phyloP scores from a whole-genome alignment of 805 yeast species.

The Ogataea populi-albae region DNA sequence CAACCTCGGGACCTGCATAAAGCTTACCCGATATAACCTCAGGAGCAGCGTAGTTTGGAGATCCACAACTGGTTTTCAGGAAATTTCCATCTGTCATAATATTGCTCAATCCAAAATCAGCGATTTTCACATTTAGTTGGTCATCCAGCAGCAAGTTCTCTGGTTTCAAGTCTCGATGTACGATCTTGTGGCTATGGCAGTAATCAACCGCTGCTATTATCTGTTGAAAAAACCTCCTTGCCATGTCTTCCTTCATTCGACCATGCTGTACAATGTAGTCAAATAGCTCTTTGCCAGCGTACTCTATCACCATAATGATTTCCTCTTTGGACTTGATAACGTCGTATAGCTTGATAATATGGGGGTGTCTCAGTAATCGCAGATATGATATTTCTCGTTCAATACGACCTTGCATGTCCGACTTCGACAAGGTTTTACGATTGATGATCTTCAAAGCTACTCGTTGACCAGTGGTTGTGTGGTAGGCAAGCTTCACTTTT shows the following conservation, averaged over 20 bases:
- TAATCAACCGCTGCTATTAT: conserved; percentile 95
- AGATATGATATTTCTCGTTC: conserved; percentile 92
- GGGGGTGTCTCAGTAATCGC: conserved; percentile 88
- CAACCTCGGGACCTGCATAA: conserved; percentile 98
- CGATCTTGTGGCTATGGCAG: conserved; percentile 94
- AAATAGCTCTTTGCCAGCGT: conserved; percentile 93
- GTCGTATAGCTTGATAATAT: conserved; percentile 91
- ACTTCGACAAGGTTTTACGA: conserved; percentile 85
- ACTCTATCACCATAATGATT: conserved; percentile 95
- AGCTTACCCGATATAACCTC: conserved; percentile 93
- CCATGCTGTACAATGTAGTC: conserved; percentile 95
- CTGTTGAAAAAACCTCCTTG: conserved; percentile 91
- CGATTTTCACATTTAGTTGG: conserved; percentile 87
- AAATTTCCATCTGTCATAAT: conserved; percentile 98
- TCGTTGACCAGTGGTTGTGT: conserved; percentile 83
- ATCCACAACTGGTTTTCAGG: conserved; percentile 91
- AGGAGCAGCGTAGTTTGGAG: conserved; percentile 97
- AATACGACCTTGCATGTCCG: conserved; percentile 95
- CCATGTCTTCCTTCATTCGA: conserved; percentile 87
- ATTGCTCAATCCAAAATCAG: conserved; percentile 92
- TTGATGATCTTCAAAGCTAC: conserved; percentile 94
- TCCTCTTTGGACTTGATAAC: conserved; percentile 94
- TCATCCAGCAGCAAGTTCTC: conserved; percentile 90
- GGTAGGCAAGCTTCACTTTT: conserved; percentile 88
- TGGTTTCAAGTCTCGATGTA: conserved; percentile 94